Conservation (phyloP, 1,284 basidiomycete genomes). For the Tylopilus sp. region DNA sequence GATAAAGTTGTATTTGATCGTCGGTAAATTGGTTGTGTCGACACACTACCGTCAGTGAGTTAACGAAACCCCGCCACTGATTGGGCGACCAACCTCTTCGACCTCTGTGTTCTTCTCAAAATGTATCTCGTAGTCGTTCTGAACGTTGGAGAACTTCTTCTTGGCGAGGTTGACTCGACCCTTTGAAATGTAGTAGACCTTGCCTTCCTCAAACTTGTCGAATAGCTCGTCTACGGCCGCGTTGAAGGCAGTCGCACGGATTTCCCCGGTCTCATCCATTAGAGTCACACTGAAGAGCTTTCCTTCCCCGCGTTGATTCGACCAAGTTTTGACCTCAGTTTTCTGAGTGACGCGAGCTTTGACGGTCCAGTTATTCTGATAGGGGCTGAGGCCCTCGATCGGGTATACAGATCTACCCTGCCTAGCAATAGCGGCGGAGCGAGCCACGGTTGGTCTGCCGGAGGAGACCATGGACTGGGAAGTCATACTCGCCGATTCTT, state of each 20-base stretch:
- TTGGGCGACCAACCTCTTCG: slow-evolving; percentile 55
- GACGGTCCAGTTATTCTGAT: slow-evolving; percentile 99
- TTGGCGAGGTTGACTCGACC: slow-evolving; percentile 94
- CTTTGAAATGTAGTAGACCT: slow-evolving; percentile 90
- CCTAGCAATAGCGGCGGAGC: slow-evolving; percentile 30
- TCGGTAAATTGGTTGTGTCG: slow-evolving; percentile 73
- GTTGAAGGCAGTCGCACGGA: slow-evolving; percentile 92
- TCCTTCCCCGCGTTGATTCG: slow-evolving; percentile 90
- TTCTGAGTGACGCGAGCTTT: slow-evolving; percentile 92
- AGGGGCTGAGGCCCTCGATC: slow-evolving; percentile 94
- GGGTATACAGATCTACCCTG: slow-evolving; percentile 60
- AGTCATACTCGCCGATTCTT: slow-evolving; percentile 2
- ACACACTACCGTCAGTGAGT: slow-evolving; percentile 54
- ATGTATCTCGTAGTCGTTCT: slow-evolving; percentile 92
- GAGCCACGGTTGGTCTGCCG: slow-evolving; percentile 16
- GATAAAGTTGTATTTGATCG: slow-evolving; percentile 83
- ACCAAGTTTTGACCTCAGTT: slow-evolving; percentile 87
- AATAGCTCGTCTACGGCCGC: slow-evolving; percentile 82
- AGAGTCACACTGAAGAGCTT: slow-evolving; percentile 92
- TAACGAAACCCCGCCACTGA: slow-evolving; percentile 1
- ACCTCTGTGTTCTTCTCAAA: slow-evolving; percentile 85
- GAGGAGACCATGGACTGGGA: slow-evolving; percentile 19
- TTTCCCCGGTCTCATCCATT: slow-evolving; percentile 95
- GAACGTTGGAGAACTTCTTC: slow-evolving; percentile 91
- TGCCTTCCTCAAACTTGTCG: slow-evolving; percentile 83